Conservation (phyloP, 2,329 filamentous ascomycete genomes). For the Coniochaeta sp. region DNA sequence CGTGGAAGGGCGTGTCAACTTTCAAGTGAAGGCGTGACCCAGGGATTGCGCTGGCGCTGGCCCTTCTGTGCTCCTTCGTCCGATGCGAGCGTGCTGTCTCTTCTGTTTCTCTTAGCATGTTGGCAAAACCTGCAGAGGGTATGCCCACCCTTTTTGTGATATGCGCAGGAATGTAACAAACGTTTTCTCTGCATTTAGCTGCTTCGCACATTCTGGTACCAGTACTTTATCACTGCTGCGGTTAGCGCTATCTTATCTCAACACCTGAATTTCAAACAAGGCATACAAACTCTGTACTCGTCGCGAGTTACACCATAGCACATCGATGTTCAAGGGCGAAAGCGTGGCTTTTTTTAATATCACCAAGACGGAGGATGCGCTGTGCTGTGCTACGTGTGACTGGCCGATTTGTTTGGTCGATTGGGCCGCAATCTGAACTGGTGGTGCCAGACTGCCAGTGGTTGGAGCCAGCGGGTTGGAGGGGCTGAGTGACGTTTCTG, state of each 20-base stretch:
- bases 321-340: too few species aligned
- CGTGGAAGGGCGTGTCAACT: not conserved
- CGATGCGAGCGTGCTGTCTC: not conserved
- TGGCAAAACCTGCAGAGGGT: not conserved
- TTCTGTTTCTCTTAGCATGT: not conserved
- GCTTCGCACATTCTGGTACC: too few species aligned
- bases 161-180: not conserved
- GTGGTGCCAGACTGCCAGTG: not conserved
- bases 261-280: not conserved
- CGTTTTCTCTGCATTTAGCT: not conserved
- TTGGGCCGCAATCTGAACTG: not conserved
- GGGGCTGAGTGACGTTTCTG: not conserved
- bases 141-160: not conserved
- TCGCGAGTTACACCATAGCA: not conserved
- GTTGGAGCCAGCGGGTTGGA: not conserved
- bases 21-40: not conserved
- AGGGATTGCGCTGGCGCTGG: not conserved
- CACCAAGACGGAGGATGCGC: too few species aligned
- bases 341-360: not conserved
- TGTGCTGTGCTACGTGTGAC: not conserved
- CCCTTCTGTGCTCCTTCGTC: not conserved
- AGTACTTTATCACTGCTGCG: too few species aligned
- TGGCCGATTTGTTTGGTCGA: not conserved
- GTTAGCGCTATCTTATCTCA: not conserved
- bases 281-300: not conserved